Evolutionary conservation across 345 rosid genomes (phyloP).

Genomic region (Gossypium rotundifolium): DNA sequence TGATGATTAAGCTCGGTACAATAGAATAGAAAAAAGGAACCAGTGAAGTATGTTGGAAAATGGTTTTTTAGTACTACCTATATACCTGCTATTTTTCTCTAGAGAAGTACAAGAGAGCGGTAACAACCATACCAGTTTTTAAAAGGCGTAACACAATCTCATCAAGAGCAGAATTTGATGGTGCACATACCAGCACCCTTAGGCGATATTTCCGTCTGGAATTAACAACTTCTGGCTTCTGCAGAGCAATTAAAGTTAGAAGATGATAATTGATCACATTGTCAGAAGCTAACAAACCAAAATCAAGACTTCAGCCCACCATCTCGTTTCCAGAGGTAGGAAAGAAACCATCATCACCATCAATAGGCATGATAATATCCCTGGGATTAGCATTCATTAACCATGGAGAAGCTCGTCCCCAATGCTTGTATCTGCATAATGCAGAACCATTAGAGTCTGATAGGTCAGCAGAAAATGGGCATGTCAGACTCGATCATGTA

Average conservation of each 20-base stretch:
- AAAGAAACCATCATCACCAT: constrained; percentile 87
- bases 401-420: constrained; percentile 92
- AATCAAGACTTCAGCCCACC: constrained; percentile 38
- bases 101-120: not conserved
- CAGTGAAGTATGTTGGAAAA: not conserved
- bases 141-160: constrained; percentile 89
- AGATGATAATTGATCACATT: constrained; percentile 5
- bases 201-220: constrained; percentile 64
- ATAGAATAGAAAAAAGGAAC: not conserved
- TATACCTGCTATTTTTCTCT: not conserved
- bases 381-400: constrained; percentile 66
- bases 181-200: constrained; percentile 91
- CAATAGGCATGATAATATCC: constrained; percentile 71
- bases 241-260: constrained; percentile 21
- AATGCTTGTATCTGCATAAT: constrained; percentile 52
- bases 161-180: constrained; percentile 97
- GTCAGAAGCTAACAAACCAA: not conserved
- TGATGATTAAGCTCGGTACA: not conserved
- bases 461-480: not conserved
- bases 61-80: not conserved
- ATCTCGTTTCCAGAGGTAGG: constrained; percentile 85
- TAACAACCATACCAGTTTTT: constrained; percentile 49
- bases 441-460: constrained; percentile 6
- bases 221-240: constrained; percentile 86
- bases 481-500: not conserved